Evolutionary conservation across 352 stramenopile species (phyloP).

Genomic region (Phytophthora tubulina): DNA sequence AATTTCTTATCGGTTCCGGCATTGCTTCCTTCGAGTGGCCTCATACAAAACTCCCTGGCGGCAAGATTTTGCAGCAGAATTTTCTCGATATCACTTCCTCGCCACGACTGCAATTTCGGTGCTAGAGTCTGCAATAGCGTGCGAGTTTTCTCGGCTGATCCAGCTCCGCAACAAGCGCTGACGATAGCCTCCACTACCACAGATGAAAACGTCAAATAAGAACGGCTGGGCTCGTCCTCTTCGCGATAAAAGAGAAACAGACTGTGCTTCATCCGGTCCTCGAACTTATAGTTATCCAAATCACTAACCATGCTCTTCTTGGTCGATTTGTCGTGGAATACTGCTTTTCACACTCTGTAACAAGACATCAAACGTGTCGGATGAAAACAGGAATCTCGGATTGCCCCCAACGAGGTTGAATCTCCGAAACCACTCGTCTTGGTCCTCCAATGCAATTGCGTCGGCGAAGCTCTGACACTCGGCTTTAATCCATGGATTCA

Average conservation of each 20-base stretch:
- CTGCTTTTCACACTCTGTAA: background rate
- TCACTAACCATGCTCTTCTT: conserved; percentile 9
- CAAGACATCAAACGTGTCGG: conserved; percentile 17
- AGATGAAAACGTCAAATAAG: conserved; percentile 19
- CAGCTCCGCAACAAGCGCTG: conserved; percentile 3
- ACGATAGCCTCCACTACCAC: conserved; percentile 22
- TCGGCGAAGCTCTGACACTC: conserved; percentile 35
- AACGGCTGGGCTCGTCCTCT: background rate
- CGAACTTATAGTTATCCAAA: background rate
- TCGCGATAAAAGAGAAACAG: conserved; percentile 13
- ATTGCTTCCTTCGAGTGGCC: background rate
- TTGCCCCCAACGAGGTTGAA: conserved; percentile 40
- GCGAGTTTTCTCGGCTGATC: background rate
- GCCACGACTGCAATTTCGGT: conserved; percentile 7
- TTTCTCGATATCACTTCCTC: conserved; percentile 14
- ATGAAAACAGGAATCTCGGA: conserved; percentile 38
- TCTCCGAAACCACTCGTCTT: conserved; percentile 32
- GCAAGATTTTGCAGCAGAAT: conserved; percentile 15
- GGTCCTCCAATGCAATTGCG: conserved; percentile 13
- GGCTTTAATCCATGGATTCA: conserved; percentile 43
- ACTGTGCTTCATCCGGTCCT: conserved; percentile 17
- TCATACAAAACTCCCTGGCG: conserved; percentile 17
- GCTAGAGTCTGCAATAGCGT: conserved; percentile 13
- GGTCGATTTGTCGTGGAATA: conserved; percentile 6
- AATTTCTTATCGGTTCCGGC: background rate